Base-by-base conservation (phyloP, 2,329 filamentous ascomycete genomes). In the Cladosporium colombiae region DNA sequence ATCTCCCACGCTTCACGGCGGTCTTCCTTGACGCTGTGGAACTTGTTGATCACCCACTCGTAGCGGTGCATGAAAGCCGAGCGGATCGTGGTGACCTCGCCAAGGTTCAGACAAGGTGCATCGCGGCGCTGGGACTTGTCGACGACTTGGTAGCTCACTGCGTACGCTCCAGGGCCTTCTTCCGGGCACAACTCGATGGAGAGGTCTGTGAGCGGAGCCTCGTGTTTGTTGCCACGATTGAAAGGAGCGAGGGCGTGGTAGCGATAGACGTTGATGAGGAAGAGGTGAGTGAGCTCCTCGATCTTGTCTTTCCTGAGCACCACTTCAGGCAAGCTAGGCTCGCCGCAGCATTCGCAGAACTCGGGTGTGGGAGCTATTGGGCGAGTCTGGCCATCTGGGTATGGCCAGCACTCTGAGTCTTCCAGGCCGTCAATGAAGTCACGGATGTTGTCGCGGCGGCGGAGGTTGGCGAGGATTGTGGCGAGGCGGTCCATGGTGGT, bases 41-140 rank as follows among this genome's bases (percentile, higher is more conserved):
- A 31, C 35, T 61, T 61, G 37, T 61, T 50, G 35, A 61, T 18
- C 16, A 61, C 58, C 58, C 58, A 61, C 58, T 61, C 37, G 37
- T 46, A 44, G 25, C 58, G 58, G n/a, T 61, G 58, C 23, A 50
- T 46, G 37, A 61, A 50, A 33, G 58, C 58, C 6, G 40, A 50
- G 37, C 58, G 58, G 27, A 61, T 35, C 4, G 29, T 27, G 5
- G 37, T 18, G 21, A 50, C 14, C 8, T 61, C 23, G 44, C 21
- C 7, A 5, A 50, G 58, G 27, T 46, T 29, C 14, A 61, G 40
- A 21, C 11, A 29, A 5, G 11, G 11, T 4, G 37, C 25, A 23
- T 25, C 14, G 5, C 8, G 10, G 33, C 55, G 55, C 31, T 57
- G 29, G 11, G 33, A 2, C 11, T 57, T 57, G 2, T 57, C 55